A percentile compares a stretch with the other conserved stretches of the same genome.
Evolutionary conservation across 441 rosid species (phyloP).

Genomic region (Bruguiera hainesii): DNA sequence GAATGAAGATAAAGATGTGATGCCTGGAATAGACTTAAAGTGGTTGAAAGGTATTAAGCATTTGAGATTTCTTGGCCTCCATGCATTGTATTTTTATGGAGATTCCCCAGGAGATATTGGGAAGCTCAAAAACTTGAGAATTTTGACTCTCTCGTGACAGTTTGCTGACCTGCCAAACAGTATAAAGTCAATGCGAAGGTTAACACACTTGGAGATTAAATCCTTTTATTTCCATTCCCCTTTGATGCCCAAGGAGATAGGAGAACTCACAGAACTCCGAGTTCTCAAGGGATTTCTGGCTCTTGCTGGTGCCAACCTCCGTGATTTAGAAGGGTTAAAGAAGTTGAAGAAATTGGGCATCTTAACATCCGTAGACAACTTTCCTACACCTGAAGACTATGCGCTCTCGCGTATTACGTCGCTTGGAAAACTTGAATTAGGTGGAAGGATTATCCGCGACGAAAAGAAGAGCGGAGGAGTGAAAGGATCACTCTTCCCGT

Average conservation of each 20-base stretch:
- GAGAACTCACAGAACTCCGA: background rate
- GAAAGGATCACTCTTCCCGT: background rate
- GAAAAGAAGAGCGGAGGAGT: background rate
- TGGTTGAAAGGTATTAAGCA: background rate
- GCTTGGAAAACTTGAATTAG: background rate
- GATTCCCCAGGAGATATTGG: background rate
- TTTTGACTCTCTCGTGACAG: background rate
- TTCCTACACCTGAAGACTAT: too few species aligned
- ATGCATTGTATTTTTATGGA: too few species aligned
- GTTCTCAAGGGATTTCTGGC: background rate
- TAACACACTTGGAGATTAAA: background rate
- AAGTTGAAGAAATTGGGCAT: background rate
- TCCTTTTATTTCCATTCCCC: background rate
- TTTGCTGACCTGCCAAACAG: background rate
- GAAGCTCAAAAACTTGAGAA: background rate
- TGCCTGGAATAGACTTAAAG: background rate
- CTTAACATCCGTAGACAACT: background rate
- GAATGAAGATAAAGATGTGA: background rate
- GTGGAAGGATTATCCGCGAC: fast-evolving
- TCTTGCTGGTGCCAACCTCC: background rate
- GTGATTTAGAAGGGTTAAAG: background rate
- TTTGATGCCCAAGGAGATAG: background rate
- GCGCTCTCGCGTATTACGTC: background rate
- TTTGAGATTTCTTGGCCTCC: background rate
- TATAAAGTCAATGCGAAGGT: background rate